Conservation (phyloP, 2,329 filamentous ascomycete species). For the Phyllosticta citriasiana region DNA sequence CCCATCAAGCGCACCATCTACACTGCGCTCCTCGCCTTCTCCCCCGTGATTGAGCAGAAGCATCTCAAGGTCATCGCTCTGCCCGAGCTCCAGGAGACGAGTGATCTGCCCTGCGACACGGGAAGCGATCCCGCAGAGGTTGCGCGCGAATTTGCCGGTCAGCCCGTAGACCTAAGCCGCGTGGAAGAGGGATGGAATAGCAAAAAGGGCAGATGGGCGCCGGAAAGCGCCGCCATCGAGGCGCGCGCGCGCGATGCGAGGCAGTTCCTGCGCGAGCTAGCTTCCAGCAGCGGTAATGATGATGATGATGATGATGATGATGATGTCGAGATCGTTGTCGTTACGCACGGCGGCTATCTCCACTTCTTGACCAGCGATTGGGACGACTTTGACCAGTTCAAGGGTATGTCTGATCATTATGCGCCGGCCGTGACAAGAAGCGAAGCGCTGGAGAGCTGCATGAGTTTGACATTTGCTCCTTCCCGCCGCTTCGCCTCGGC, state of each 20-base stretch:
- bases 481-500: not conserved
- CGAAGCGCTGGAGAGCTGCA: not conserved
- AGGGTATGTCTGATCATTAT: conserved; percentile 23
- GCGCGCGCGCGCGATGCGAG: conserved; percentile 52
- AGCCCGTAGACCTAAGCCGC: conserved; percentile 50
- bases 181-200: conserved; percentile 58
- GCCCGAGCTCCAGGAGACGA: conserved; percentile 71
- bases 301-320: too few relatives aligned
- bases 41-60: conserved; percentile 26
- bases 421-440: not conserved
- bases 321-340: conserved; percentile 62
- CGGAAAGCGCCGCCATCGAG: conserved; percentile 42
- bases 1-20: conserved; percentile 69
- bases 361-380: conserved; percentile 82
- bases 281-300: conserved; percentile 17
- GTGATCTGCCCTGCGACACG: conserved; percentile 62
- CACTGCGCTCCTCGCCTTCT: conserved; percentile 62
- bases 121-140: conserved; percentile 50
- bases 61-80: conserved; percentile 50
- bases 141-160: conserved; percentile 48
- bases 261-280: conserved; percentile 39
- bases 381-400: conserved; percentile 45
- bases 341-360: conserved; percentile 74
- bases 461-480: not conserved
- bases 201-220: conserved; percentile 39